Evolutionary conservation across 345 rosid species (phyloP), one percentile per base, ranked within the genome.

Genomic region (Gossypium anomalum): DNA sequence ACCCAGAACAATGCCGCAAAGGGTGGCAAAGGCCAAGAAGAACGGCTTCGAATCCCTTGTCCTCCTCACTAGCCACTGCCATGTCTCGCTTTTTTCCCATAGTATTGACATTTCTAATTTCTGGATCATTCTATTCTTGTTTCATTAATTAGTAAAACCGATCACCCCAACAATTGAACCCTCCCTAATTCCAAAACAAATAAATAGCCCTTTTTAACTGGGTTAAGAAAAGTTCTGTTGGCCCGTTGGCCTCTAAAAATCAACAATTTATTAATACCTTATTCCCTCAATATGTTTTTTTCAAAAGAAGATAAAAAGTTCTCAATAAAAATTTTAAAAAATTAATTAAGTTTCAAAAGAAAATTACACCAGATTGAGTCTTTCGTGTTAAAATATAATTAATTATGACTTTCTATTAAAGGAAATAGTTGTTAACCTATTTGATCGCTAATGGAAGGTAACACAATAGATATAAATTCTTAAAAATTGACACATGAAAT

Each of bases 1-100:
- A 10, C 97, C 98, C 0, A 98, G 97, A 67, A 95, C 85, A 67
- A 95, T 93, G 67, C 97, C 97, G 76, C 99, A 95, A 3, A 89
- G 70, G 73, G 99, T 84, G 69, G 97, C 99, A 80, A 95, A 93
- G 13, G 92, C 79, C 53, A 93, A 80, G 89, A 93, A 91, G 90
- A 95, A 93, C 8, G 98, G 82, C 86, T 82, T 95, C 0, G 97
- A 93, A 57, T 90, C 98, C 67, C 92, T 77, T 9, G 97, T 93
- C 86, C 80, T 83, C 87, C 76, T 81, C 83, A 90, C 96, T 20
- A 92, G 29, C 94, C 97, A 89, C 81, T 91, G 79, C 96, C 97
- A 92, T 4, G 90, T 61, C 81, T 73, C 78, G 81, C 92, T 87
- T 80, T 88, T 90, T 86, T 90, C 95, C 82, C 83, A 88, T 77